phyloP scores from a whole-genome alignment of 2,329 filamentous ascomycete genomes.

The Fusarium nelsonii region DNA sequence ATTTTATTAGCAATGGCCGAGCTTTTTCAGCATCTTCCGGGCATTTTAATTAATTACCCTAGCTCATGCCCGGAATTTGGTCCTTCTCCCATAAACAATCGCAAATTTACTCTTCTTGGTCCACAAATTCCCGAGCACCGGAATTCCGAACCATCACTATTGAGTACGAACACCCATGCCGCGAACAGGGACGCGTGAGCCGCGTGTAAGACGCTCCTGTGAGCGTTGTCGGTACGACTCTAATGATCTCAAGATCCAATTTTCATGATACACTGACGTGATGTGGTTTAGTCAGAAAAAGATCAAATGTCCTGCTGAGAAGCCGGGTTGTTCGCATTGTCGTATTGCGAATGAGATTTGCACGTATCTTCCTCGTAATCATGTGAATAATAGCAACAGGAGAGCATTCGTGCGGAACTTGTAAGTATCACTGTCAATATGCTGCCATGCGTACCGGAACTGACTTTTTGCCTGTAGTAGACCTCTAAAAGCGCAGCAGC shows the following conservation, averaged over 20 bases:
- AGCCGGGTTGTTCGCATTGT: slow-evolving; percentile 43
- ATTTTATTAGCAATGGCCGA: not conserved
- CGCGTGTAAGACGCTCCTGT: slow-evolving; percentile 42
- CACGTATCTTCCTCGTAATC: slow-evolving; percentile 39
- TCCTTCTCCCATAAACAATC: too few species aligned
- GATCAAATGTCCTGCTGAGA: slow-evolving; percentile 46
- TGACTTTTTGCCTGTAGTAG: not conserved
- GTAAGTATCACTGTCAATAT: not conserved
- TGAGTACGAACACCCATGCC: slow-evolving; percentile 8
- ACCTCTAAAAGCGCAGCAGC: not conserved
- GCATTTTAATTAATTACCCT: not conserved
- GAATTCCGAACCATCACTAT: slow-evolving; percentile 12
- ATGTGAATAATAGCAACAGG: not conserved
- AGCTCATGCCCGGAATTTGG: slow-evolving; percentile 9
- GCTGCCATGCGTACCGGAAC: fast-evolving
- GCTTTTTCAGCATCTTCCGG: not conserved
- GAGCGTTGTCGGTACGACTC: slow-evolving; percentile 40
- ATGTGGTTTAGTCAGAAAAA: slow-evolving; percentile 34
- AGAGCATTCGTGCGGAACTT: not conserved
- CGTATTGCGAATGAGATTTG: slow-evolving; percentile 33
- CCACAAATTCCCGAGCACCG: not conserved
- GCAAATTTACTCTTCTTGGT: not conserved
- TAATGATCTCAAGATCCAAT: not conserved
- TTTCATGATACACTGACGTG: too few species aligned
- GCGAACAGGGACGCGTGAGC: slow-evolving; percentile 6